These are phyloP conservation scores for Syzygium jambos DNA, from an alignment of 345 rosid species.

Conservation along the genomic window DNA sequence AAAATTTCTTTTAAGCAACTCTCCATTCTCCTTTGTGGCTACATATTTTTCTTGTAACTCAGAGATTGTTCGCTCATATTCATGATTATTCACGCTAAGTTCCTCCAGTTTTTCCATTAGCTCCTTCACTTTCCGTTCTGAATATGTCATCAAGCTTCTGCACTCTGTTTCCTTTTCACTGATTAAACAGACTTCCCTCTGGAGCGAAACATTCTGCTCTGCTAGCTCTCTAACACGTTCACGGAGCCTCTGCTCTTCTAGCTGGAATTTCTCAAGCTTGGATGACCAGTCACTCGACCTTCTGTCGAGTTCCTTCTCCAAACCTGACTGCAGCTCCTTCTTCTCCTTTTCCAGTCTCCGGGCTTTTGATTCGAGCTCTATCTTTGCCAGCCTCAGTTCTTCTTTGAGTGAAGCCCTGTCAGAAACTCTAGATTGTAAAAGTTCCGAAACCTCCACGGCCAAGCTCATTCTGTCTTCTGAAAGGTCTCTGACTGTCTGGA, in stretches of 20 bases:
- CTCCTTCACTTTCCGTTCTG: slow-evolving; percentile 53
- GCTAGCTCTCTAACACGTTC: slow-evolving; percentile 95
- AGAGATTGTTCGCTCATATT: slow-evolving; percentile 37
- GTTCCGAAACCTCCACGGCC: slow-evolving; percentile 64
- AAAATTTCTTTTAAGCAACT: slow-evolving; percentile 51
- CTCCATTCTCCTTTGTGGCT: slow-evolving; percentile 41
- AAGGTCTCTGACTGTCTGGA: slow-evolving; percentile 48
- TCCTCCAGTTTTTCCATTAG: slow-evolving; percentile 46
- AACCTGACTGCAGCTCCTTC: slow-evolving; percentile 58
- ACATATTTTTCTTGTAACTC: slow-evolving; percentile 43
- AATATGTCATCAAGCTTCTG: slow-evolving; percentile 40
- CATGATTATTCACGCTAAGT: slow-evolving; percentile 39
- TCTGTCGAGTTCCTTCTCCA: slow-evolving; percentile 96
- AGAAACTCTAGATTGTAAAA: slow-evolving; percentile 48
- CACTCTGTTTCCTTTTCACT: slow-evolving; percentile 65
- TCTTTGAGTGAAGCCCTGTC: slow-evolving; percentile 65
- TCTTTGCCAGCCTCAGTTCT: slow-evolving; percentile 42
- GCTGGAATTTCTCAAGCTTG: slow-evolving; percentile 72
- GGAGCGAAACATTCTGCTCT: slow-evolving; percentile 92
- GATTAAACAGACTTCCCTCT: slow-evolving; percentile 65
- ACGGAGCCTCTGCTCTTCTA: slow-evolving; percentile 88
- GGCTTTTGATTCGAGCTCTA: slow-evolving; percentile 44
- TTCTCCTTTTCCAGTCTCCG: slow-evolving; percentile 71
- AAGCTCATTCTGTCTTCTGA: slow-evolving; percentile 62
- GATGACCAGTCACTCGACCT: slow-evolving; percentile 89